Conservation (phyloP, 2,329 filamentous ascomycete species). For the Fusarium sp. region DNA sequence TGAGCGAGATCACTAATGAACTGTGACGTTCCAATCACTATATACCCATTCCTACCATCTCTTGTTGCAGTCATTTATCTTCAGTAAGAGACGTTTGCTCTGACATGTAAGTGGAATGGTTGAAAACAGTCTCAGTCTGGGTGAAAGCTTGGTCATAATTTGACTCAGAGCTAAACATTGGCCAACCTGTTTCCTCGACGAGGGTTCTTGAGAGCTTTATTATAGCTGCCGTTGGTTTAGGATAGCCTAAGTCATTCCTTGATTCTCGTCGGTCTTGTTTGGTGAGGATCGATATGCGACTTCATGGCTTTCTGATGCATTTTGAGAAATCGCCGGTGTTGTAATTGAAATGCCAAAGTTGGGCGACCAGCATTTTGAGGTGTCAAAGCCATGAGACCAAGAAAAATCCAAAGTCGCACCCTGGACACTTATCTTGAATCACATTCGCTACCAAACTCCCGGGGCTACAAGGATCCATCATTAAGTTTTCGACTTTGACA, state of each 20-base stretch:
- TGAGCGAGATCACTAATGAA: not conserved
- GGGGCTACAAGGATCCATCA: not conserved
- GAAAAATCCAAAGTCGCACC: not conserved
- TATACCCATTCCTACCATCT: not conserved
- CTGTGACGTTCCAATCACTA: not conserved
- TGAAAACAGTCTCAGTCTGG: not conserved
- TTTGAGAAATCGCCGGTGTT: no score
- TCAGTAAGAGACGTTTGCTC: not conserved
- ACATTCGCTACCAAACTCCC: not conserved
- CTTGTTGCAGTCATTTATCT: not conserved
- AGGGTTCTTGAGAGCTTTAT: no score
- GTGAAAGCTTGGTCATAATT: not conserved
- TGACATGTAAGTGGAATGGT: not conserved
- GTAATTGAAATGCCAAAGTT: not conserved
- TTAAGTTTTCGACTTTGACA: not conserved
- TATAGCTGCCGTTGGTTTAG: rapidly evolving
- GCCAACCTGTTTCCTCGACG: rapidly evolving
- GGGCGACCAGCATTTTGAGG: no score
- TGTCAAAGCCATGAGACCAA: not conserved
- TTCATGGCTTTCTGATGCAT: rapidly evolving
- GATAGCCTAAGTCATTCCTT: rapidly evolving
- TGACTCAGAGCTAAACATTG: not conserved
- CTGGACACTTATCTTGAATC: not conserved
- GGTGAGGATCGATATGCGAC: rapidly evolving
- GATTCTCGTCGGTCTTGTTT: not conserved